Evolutionary conservation across 2,329 filamentous ascomycete genomes (phyloP).

Genomic region (Claviceps africana): DNA sequence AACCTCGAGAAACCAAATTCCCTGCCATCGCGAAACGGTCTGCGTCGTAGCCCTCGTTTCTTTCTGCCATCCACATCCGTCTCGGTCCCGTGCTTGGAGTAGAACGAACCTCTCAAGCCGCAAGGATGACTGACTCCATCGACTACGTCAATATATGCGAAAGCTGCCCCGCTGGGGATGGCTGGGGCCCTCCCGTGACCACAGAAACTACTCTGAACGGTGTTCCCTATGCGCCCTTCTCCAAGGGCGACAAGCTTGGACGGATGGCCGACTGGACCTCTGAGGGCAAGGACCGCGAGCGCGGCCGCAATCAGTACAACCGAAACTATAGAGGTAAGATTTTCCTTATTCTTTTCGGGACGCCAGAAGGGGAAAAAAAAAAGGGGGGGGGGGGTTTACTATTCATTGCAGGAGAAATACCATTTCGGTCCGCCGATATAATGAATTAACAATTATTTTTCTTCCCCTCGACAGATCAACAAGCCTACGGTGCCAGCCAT

Average conservation of each 20-base stretch:
- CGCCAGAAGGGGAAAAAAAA: too few species aligned
- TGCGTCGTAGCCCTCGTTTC: background rate
- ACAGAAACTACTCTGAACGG: slow-evolving; percentile 82
- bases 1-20: slow-evolving; percentile 20
- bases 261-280: slow-evolving; percentile 98
- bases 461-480: slow-evolving; percentile 52
- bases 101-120: slow-evolving; percentile 1
- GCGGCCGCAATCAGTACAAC: slow-evolving; percentile 76
- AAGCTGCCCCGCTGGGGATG: slow-evolving; percentile 58
- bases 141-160: slow-evolving; percentile 50
- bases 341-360: background rate
- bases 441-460: background rate
- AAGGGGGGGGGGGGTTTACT: too few species aligned
- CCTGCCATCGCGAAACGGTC: slow-evolving; percentile 11
- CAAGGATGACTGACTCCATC: slow-evolving; percentile 40
- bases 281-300: slow-evolving; percentile 74
- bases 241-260: slow-evolving; percentile 95
- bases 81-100: background rate
- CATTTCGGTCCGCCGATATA: background rate
- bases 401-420: background rate
- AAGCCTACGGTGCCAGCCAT: slow-evolving; percentile 86
- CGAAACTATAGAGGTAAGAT: slow-evolving; percentile 76
- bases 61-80: background rate
- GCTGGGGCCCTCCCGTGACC: slow-evolving; percentile 78
- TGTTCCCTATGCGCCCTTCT: slow-evolving; percentile 94